Percentiles rank a stretch among this genome's conserved stretches.
phyloP scores from a whole-genome alignment of 139 green algal species.

The Coelastrella sp. region DNA sequence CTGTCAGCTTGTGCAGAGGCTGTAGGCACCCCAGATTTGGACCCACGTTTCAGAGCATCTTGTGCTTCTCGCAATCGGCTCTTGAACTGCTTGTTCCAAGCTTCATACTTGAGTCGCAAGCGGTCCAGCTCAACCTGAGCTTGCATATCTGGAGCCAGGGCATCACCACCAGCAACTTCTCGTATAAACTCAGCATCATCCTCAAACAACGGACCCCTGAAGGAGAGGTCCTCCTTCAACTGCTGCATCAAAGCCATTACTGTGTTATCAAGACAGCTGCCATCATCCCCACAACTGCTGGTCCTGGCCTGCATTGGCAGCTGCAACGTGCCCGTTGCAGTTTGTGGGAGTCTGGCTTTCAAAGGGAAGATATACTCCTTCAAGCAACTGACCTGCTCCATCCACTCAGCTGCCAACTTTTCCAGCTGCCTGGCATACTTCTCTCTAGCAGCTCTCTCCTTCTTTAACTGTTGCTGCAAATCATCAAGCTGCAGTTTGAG shows the following conservation, averaged over 20 bases:
- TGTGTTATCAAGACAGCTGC: neutral
- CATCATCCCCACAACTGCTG: neutral
- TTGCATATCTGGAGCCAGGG: constrained; percentile 39
- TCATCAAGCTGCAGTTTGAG: neutral
- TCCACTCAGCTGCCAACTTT: constrained; percentile 59
- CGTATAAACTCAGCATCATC: constrained; percentile 40
- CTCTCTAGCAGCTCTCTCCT: constrained; percentile 15
- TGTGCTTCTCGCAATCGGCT: constrained; percentile 34
- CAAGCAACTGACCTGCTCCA: constrained; percentile 59
- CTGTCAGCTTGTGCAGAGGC: neutral
- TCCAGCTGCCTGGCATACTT: constrained; percentile 67
- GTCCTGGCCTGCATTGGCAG: neutral
- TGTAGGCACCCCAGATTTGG: neutral
- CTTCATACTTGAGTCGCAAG: constrained; percentile 44
- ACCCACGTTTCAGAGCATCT: constrained; percentile 19
- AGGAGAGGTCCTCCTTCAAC: neutral
- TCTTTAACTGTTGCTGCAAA: constrained; percentile 29
- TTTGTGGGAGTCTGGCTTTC: constrained; percentile 3
- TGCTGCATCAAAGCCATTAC: neutral
- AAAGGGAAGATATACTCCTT: constrained; percentile 59
- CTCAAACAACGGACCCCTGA: constrained; percentile 47
- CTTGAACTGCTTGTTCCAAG: constrained; percentile 50
- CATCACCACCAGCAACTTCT: constrained; percentile 30
- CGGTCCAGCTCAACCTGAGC: constrained; percentile 42
- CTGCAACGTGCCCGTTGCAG: neutral